Evolutionary conservation across 1,139 yeast species (phyloP).

Genomic region (Petasospora rhodanensis): DNA sequence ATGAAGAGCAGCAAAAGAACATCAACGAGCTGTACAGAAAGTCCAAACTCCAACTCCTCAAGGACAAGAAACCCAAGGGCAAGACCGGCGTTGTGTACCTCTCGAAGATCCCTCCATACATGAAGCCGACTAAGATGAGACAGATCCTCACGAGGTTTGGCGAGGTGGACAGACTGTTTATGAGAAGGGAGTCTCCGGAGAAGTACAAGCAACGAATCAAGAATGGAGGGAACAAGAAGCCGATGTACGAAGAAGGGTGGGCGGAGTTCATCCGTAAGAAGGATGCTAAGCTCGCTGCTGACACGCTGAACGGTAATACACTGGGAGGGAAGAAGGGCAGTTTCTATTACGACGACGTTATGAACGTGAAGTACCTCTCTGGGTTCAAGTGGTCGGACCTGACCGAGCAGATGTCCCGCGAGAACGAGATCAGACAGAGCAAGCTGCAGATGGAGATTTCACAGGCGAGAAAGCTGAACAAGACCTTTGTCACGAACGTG

Average conservation of each 20-base stretch:
- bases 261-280: constrained; percentile 80
- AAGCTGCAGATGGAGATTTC: constrained; percentile 83
- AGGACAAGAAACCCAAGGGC: constrained; percentile 51
- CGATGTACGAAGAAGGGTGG: constrained; percentile 94
- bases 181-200: constrained; percentile 79
- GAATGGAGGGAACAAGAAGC: constrained; percentile 92
- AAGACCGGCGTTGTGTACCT: constrained; percentile 89
- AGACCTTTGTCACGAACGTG: constrained; percentile 75
- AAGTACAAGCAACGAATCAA: constrained; percentile 66
- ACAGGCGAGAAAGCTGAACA: constrained; percentile 83
- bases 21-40: constrained; percentile 27
- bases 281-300: constrained; percentile 86
- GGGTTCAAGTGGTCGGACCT: constrained; percentile 95
- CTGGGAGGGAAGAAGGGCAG: constrained; percentile 90
- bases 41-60: constrained; percentile 51
- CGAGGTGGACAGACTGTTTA: constrained; percentile 73
- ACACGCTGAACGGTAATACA: constrained; percentile 79
- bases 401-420: constrained; percentile 90
- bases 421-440: constrained; percentile 83
- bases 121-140: constrained; percentile 90
- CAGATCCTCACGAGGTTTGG: constrained; percentile 82
- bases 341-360: constrained; percentile 91
- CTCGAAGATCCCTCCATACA: constrained; percentile 90
- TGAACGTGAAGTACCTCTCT: constrained; percentile 83
- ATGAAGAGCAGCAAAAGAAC: constrained; percentile 23